Conservation (phyloP, 495 filamentous ascomycete species). For the Tuber magnatum region DNA sequence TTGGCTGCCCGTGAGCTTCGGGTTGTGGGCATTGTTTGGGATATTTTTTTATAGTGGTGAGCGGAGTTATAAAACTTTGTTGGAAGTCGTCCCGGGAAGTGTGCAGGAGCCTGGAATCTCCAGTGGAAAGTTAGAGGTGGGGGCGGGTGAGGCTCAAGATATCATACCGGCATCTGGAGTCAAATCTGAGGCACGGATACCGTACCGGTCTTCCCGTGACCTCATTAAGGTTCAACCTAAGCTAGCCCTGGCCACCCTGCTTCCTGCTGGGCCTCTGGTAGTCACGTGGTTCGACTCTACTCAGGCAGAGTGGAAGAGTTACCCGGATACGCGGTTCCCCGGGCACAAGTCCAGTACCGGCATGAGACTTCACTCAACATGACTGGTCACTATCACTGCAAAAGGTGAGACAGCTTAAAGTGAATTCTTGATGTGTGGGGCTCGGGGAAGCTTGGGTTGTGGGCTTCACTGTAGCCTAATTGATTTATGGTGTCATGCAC, state of each 20-base stretch:
- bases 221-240: not conserved
- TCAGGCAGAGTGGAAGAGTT: not conserved
- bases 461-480: not conserved
- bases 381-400: not conserved
- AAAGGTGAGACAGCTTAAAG: not conserved
- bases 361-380: not conserved
- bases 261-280: not conserved
- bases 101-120: not conserved
- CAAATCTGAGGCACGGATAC: not conserved
- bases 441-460: not conserved
- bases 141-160: not conserved
- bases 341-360: too few relatives aligned
- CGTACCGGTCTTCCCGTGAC: not conserved
- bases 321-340: not conserved
- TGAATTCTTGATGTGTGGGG: not conserved
- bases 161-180: too few relatives aligned
- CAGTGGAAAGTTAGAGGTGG: not conserved
- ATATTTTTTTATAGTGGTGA: not conserved
- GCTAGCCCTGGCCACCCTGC: not conserved
- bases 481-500: too few relatives aligned
- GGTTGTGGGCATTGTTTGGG: not conserved
- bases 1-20: constrained; percentile 22
- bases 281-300: not conserved
- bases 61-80: not conserved
- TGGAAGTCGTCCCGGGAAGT: not conserved